Evolutionary conservation across 768 basidiomycete genomes (phyloP), one percentile per base, ranked within the genome.

Genomic region (Kwoniella dendrophila): DNA sequence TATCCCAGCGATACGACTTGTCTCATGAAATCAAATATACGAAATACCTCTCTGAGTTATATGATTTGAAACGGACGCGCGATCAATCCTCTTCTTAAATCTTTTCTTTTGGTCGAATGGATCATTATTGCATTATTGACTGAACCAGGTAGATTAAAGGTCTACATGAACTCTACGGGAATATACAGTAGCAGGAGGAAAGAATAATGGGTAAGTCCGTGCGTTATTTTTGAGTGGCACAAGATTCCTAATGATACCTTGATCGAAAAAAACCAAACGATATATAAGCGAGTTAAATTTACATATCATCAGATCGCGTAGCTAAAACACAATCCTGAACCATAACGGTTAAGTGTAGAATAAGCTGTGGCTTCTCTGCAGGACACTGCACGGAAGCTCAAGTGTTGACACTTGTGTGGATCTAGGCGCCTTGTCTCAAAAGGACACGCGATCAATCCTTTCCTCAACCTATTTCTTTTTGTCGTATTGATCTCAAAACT

Each of bases 381-480:
- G n/a, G n/a, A n/a, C n/a, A n/a, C n/a, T n/a, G n/a, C n/a, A n/a
- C n/a, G n/a, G n/a, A n/a, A n/a, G n/a, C n/a, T n/a, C n/a, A n/a
- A n/a, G n/a, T n/a, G n/a, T n/a, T n/a, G n/a, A n/a, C n/a, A n/a
- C n/a, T n/a, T n/a, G n/a, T n/a, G n/a, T n/a, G n/a, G n/a, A n/a
- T n/a, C n/a, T n/a, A n/a, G 41, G 41, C 41, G 41, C n/a, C 5
- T 8, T 5, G 41, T 43, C 20, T 20, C 8, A 7, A 43, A 20
- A 26, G 26, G n/a, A 48, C 45, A 26, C 45, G 11, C 45, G 45
- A 48, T 48, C 45, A 48, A 48, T 48, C 24, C 45, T 48, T 48
- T 48, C 18, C 6, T 11, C 10, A 44, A 12, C 43, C 10, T 8
- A 6, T 44, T 22, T 44, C 18, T 18, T n/a, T n/a, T n/a, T n/a